Evolutionary conservation across 108 stramenopile species (phyloP).

Genomic region (Cafeteria roenbergensis): DNA sequence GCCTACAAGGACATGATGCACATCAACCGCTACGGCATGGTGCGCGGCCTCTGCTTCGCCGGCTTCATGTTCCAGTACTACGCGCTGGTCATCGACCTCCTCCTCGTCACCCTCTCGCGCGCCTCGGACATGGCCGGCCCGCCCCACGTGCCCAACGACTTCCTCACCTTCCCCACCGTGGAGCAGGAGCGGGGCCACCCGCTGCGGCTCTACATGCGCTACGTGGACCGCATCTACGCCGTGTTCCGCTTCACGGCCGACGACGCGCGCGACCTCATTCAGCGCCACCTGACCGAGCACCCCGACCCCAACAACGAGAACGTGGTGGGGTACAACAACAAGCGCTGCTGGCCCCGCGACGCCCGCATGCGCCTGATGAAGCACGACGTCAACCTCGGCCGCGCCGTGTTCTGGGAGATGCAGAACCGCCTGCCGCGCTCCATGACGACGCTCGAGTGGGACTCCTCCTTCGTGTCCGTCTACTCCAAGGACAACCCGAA

Average conservation of each 20-base stretch:
- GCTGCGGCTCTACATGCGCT: conserved; percentile 90
- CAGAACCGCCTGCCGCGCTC: conserved; percentile 92
- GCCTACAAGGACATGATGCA: conserved; percentile 98
- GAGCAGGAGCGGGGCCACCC: conserved; percentile 81
- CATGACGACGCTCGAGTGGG: conserved; percentile 91
- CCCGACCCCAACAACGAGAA: conserved; percentile 99
- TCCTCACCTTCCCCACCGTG: conserved; percentile 78
- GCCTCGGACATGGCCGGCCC: conserved; percentile 92
- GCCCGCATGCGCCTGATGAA: conserved; percentile 93
- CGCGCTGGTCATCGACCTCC: conserved; percentile 83
- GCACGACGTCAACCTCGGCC: conserved; percentile 94
- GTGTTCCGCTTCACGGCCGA: conserved; percentile 82
- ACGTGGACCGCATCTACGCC: conserved; percentile 92
- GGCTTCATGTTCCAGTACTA: conserved; percentile 96
- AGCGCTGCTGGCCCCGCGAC: conserved; percentile 97
- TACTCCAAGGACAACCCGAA: conserved; percentile 98
- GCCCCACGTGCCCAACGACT: conserved; percentile 89
- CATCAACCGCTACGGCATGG: conserved; percentile 90
- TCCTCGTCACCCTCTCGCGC: conserved; percentile 79
- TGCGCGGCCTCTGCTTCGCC: conserved; percentile 85
- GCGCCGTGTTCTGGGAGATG: conserved; percentile 95
- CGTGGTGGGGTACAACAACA: conserved; percentile 96
- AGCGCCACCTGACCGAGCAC: conserved; percentile 92
- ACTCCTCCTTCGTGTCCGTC: conserved; percentile 88
- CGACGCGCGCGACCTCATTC: conserved; percentile 88